A percentile compares a stretch with the other conserved stretches of the same genome.
Evolutionary conservation across 1,284 basidiomycete genomes (phyloP).

Genomic region (Naganishia cerealis): DNA sequence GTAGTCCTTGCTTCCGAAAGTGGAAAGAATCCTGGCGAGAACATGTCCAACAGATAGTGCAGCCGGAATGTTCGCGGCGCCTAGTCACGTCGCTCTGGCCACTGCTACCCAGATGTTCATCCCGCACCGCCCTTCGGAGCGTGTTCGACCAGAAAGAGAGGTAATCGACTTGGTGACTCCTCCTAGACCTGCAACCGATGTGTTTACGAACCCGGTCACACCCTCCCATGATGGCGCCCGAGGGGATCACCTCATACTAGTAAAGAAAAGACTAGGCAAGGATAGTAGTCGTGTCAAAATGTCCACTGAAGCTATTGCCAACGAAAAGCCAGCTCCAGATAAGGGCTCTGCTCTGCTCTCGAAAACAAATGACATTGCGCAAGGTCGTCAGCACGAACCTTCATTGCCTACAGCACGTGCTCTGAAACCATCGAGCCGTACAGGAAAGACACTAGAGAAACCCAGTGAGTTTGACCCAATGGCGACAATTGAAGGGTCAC

Average conservation of each 20-base stretch:
- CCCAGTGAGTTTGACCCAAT: neutral
- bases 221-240: neutral
- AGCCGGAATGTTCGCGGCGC: slow-evolving; percentile 1
- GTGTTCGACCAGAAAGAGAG: neutral
- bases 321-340: neutral
- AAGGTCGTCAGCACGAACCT: neutral
- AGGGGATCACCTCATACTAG: neutral
- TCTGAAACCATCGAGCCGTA: neutral
- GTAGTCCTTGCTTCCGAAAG: slow-evolving; percentile 11
- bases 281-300: slow-evolving; percentile 20
- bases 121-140: neutral
- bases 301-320: neutral
- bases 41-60: neutral
- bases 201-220: neutral
- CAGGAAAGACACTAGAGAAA: neutral
- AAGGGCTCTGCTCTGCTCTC: neutral
- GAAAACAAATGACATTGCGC: neutral
- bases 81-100: neutral
- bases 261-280: slow-evolving; percentile 4
- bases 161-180: slow-evolving; percentile 16
- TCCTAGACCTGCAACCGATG: neutral
- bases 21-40: slow-evolving; percentile 12
- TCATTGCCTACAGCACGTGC: neutral
- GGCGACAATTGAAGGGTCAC: neutral
- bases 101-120: neutral